Evolutionary conservation across 768 basidiomycete genomes (phyloP).

Genomic region (Russula vinacea): DNA sequence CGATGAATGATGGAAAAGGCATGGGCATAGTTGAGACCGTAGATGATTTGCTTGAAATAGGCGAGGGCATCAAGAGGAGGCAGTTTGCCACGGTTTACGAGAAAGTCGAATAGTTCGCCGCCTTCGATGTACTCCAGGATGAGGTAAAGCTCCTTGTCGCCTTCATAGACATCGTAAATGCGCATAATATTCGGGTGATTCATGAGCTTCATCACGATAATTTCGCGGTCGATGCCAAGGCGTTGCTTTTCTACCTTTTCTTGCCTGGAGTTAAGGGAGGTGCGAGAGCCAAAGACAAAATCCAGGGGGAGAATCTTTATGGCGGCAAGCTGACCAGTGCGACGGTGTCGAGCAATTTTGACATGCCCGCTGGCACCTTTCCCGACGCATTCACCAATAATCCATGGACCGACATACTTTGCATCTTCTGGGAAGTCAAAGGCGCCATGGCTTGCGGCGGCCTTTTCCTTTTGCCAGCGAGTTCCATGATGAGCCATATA

Average conservation of each 20-base stretch:
- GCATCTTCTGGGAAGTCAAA: slow-evolving; percentile 86
- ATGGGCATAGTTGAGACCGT: slow-evolving; percentile 94
- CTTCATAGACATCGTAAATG: slow-evolving; percentile 94
- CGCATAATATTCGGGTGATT: slow-evolving; percentile 96
- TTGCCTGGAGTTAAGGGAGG: slow-evolving; percentile 59
- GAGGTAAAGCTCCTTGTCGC: slow-evolving; percentile 84
- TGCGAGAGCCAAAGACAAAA: slow-evolving; percentile 68
- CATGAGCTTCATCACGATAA: slow-evolving; percentile 99
- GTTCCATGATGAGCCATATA: slow-evolving; percentile 70
- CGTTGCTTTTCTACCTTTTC: slow-evolving; percentile 78
- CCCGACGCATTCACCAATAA: slow-evolving; percentile 89
- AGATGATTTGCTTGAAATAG: slow-evolving; percentile 94
- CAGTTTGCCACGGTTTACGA: slow-evolving; percentile 84
- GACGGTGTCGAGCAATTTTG: slow-evolving; percentile 84
- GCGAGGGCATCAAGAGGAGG: slow-evolving; percentile 77
- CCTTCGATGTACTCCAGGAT: slow-evolving; percentile 95
- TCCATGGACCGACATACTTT: slow-evolving; percentile 84
- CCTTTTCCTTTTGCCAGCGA: slow-evolving; percentile 86
- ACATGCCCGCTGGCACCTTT: slow-evolving; percentile 94
- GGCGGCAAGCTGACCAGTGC: slow-evolving; percentile 88
- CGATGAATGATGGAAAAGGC: slow-evolving; percentile 97
- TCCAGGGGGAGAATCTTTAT: slow-evolving; percentile 92
- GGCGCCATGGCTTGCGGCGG: slow-evolving; percentile 67
- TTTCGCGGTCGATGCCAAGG: slow-evolving; percentile 88
- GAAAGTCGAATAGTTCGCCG: slow-evolving; percentile 94